A percentile compares a stretch with the other conserved stretches of the same genome.
Conservation (phyloP, 1,284 basidiomycete genomes). For the Cystobasidium pallidum region DNA sequence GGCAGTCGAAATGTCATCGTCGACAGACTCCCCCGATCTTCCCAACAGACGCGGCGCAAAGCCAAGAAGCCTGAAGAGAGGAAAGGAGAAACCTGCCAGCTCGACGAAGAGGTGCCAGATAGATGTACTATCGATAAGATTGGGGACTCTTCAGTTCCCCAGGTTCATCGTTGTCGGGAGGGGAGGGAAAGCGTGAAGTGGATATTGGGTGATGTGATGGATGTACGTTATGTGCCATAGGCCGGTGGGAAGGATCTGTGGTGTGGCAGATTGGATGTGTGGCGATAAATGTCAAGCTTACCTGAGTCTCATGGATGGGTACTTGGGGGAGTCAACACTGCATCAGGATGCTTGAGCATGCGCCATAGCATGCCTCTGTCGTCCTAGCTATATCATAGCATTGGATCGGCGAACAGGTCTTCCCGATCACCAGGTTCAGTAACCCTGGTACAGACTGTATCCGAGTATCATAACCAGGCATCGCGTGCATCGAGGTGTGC, state of each 20-base stretch:
- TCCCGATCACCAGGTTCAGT: too few species aligned
- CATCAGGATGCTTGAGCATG: too few species aligned
- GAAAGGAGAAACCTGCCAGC: not conserved
- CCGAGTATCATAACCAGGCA: too few species aligned
- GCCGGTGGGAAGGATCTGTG: too few species aligned
- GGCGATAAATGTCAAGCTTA: slow-evolving; percentile 8
- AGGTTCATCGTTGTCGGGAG: slow-evolving; percentile 41
- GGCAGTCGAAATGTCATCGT: slow-evolving; percentile 43
- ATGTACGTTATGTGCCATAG: not conserved
- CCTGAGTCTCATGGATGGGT: not conserved
- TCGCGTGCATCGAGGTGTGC: too few species aligned
- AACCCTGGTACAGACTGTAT: too few species aligned
- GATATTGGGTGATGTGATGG: not conserved
- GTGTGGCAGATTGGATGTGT: too few species aligned
- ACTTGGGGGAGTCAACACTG: too few species aligned
- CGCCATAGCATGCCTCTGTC: too few species aligned
- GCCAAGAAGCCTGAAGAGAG: not conserved
- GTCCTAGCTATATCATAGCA: too few species aligned
- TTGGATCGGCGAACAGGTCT: too few species aligned
- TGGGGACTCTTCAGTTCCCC: slow-evolving; percentile 44
- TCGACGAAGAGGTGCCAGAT: slow-evolving; percentile 45
- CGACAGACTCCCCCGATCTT: not conserved
- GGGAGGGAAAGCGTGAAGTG: not conserved
- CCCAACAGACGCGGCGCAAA: too few species aligned
- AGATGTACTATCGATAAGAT: slow-evolving; percentile 20